A percentile compares a stretch with the other conserved stretches of the same genome.
phyloP scores from a whole-genome alignment of 192 early-diverging fungal species.

The Coemansia sp. region DNA sequence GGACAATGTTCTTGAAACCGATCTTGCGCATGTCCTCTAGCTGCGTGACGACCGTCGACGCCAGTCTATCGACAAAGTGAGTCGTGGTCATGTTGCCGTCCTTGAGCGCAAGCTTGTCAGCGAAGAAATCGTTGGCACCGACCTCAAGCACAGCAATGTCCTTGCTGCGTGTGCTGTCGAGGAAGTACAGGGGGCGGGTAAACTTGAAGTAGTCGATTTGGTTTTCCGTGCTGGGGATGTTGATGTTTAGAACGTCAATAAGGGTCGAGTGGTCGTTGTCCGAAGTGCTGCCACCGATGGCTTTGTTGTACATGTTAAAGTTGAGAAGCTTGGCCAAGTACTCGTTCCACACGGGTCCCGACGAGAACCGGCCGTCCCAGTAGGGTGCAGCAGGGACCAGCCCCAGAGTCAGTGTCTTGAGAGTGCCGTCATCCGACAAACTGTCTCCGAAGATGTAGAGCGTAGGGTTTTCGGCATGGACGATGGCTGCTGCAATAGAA shows the following conservation, averaged over 20 bases:
- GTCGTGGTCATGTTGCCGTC: conserved; percentile 10
- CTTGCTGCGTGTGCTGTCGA: conserved; percentile 6
- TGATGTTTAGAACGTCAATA: conserved; percentile 11
- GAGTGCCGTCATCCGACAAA: conserved; percentile 26
- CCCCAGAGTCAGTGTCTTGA: conserved; percentile 20
- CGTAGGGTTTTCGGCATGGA: conserved; percentile 16
- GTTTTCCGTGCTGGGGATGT: conserved; percentile 35
- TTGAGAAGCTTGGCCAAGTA: conserved; percentile 34
- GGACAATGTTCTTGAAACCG: conserved; percentile 45
- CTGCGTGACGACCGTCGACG: conserved; percentile 21
- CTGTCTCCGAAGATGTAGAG: conserved; percentile 38
- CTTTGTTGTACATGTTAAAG: conserved; percentile 26
- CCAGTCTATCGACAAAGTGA: conserved; percentile 24
- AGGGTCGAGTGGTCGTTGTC: conserved; percentile 22
- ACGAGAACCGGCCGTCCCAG: conserved; percentile 39
- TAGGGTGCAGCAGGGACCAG: conserved; percentile 22
- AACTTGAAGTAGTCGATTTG: conserved; percentile 39
- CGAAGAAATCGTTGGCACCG: conserved; percentile 43
- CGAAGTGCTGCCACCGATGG: conserved; percentile 30
- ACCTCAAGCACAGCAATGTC: conserved; percentile 39
- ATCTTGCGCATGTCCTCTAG: conserved; percentile 31
- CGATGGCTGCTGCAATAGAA: background rate
- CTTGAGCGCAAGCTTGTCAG: conserved; percentile 18
- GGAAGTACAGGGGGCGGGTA: conserved; percentile 10
- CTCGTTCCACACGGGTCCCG: conserved; percentile 43